Conservation (phyloP, 306 rosid species). For the Medicago arabica region DNA sequence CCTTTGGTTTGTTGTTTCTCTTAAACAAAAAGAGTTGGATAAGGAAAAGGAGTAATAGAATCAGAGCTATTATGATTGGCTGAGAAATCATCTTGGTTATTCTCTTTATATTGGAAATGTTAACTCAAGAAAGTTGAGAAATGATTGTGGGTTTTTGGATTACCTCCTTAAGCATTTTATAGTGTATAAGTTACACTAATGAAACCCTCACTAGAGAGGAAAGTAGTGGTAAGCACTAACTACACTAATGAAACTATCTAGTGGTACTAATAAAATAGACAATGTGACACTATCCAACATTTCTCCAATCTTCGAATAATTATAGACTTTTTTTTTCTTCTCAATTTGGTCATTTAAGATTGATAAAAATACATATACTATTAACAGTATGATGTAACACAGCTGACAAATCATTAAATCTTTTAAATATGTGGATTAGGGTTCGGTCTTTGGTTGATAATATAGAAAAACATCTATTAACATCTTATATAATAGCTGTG, state of each 20-base stretch:
- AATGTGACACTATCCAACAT: too few relatives aligned
- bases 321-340: too few relatives aligned
- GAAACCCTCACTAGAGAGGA: not conserved
- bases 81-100: slow-evolving; percentile 8
- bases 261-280: not conserved
- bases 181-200: not conserved
- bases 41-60: not conserved
- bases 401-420: too few relatives aligned
- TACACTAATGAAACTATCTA: not conserved
- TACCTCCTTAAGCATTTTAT: not conserved
- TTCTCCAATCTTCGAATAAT: too few relatives aligned
- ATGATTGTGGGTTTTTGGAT: not conserved
- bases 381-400: too few relatives aligned
- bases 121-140: not conserved
- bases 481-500: too few relatives aligned
- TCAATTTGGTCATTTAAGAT: too few relatives aligned
- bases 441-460: too few relatives aligned
- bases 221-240: not conserved
- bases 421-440: too few relatives aligned
- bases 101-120: not conserved
- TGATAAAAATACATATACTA: too few relatives aligned
- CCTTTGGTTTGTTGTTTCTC: slow-evolving; percentile 8
- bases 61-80: not conserved
- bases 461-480: too few relatives aligned
- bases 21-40: not conserved